Conservation (phyloP, 768 basidiomycete genomes). For the Antrodiella citrinella region DNA sequence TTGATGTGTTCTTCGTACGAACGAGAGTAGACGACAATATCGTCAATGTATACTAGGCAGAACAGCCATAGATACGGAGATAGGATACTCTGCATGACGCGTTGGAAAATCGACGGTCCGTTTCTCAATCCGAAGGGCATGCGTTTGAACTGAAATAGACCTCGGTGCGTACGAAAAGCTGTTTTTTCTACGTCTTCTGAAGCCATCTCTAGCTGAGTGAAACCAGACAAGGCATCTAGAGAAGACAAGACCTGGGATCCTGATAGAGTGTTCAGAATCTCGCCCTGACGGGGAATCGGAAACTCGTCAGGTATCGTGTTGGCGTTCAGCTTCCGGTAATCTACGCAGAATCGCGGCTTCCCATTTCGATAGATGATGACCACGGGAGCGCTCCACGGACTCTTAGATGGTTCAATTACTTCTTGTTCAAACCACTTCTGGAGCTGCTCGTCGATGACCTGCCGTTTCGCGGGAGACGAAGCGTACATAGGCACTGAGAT, state of each 20-base stretch:
- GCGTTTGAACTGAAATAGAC: conserved; percentile 24
- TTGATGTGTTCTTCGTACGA: conserved; percentile 21
- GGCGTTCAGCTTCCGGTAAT: conserved; percentile 11
- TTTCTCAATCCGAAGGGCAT: conserved; percentile 25
- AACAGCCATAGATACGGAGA: conserved; percentile 8
- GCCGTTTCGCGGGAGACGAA: background rate
- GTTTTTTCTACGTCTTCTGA: conserved; percentile 33
- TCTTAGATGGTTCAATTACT: conserved; percentile 32
- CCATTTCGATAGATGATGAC: conserved; percentile 31
- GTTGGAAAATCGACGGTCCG: conserved; percentile 12
- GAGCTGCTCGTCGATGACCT: conserved; percentile 12
- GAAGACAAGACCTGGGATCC: conserved; percentile 23
- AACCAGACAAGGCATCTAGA: conserved; percentile 30
- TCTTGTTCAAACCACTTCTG: conserved; percentile 25
- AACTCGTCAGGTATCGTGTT: conserved; percentile 13
- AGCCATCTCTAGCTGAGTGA: conserved; percentile 34
- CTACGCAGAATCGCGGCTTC: conserved; percentile 16
- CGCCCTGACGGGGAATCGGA: conserved; percentile 12
- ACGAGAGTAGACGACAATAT: conserved; percentile 6
- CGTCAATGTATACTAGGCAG: conserved; percentile 12
- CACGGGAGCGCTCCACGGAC: conserved; percentile 28
- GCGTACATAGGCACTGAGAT: conserved; percentile 7
- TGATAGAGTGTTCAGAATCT: conserved; percentile 20
- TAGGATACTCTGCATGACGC: conserved; percentile 10
- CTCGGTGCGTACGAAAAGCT: conserved; percentile 27